Conservation (phyloP, 345 rosid species). For the Citrus maxima region DNA sequence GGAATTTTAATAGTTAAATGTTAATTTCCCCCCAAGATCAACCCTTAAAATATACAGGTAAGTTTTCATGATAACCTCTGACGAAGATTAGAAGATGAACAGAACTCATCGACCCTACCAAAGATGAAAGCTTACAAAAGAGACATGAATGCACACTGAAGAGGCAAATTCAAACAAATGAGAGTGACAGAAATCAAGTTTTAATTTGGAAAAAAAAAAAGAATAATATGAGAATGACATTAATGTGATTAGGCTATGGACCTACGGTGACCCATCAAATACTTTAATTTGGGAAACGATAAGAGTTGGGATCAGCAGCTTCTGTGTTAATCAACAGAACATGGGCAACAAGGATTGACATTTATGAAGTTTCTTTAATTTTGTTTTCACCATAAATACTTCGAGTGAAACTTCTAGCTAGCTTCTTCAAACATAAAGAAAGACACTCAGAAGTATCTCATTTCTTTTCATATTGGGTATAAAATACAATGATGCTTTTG, state of each 20-base stretch:
- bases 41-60: not conserved
- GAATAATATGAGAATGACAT: not conserved
- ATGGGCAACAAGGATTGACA: not conserved
- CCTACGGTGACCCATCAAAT: constrained; percentile 9
- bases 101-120: constrained; percentile 8
- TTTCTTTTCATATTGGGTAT: not conserved
- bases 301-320: constrained; percentile 7
- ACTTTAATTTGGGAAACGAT: constrained; percentile 10
- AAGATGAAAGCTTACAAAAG: constrained; percentile 9
- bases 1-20: not conserved
- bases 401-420: not conserved
- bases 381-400: not conserved
- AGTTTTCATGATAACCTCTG: not conserved
- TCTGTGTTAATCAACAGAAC: not conserved
- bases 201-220: not conserved
- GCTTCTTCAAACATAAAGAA: not conserved
- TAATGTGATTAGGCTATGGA: constrained; percentile 8
- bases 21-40: not conserved
- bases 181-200: constrained; percentile 9
- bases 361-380: not conserved
- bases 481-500: not conserved
- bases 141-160: constrained; percentile 7
- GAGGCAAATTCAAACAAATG: constrained; percentile 9
- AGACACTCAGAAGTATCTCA: not conserved
- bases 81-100: not conserved